Evolutionary conservation across 2,329 filamentous ascomycete genomes (phyloP).

Genomic region (Diaporthe helianthi): DNA sequence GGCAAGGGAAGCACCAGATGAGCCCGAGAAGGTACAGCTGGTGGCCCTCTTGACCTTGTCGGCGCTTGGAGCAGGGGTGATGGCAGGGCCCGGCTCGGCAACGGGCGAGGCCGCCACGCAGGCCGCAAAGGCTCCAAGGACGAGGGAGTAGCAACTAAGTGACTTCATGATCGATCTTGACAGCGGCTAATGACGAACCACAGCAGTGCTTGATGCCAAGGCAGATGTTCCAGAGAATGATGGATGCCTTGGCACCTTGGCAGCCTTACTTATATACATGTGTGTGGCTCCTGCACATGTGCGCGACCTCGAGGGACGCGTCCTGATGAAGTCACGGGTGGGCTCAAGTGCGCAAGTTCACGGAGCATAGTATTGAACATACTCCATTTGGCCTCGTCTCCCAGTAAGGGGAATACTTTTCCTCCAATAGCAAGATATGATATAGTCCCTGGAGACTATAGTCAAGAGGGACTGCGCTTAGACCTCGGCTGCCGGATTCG

Average conservation of each 20-base stretch:
- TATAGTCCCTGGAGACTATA: not conserved
- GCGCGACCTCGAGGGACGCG: not conserved
- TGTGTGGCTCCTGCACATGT: not conserved
- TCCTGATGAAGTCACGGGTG: too few species aligned
- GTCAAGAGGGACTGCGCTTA: not conserved
- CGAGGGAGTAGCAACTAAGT: not conserved
- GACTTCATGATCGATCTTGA: slow-evolving; percentile 15
- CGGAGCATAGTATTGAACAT: not conserved
- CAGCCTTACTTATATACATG: slow-evolving; percentile 24
- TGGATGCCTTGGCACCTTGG: slow-evolving; percentile 17
- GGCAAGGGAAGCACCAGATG: slow-evolving; percentile 47
- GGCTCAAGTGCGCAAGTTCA: not conserved
- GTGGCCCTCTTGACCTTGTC: slow-evolving; percentile 31
- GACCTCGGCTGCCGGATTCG: not conserved
- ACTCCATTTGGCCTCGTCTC: not conserved
- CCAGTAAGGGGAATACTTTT: slow-evolving; percentile 2
- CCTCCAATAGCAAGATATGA: slow-evolving; percentile 16
- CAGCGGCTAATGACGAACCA: slow-evolving; percentile 1
- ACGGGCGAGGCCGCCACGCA: slow-evolving; percentile 19
- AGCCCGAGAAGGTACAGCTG: slow-evolving; percentile 61
- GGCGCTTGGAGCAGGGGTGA: slow-evolving; percentile 27
- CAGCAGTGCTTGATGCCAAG: slow-evolving; percentile 15
- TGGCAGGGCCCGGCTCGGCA: slow-evolving; percentile 16
- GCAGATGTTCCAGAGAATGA: not conserved
- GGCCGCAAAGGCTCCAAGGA: slow-evolving; percentile 19